phyloP scores from a whole-genome alignment of 495 filamentous ascomycete species.

The Hypoxylon subgilvum region DNA sequence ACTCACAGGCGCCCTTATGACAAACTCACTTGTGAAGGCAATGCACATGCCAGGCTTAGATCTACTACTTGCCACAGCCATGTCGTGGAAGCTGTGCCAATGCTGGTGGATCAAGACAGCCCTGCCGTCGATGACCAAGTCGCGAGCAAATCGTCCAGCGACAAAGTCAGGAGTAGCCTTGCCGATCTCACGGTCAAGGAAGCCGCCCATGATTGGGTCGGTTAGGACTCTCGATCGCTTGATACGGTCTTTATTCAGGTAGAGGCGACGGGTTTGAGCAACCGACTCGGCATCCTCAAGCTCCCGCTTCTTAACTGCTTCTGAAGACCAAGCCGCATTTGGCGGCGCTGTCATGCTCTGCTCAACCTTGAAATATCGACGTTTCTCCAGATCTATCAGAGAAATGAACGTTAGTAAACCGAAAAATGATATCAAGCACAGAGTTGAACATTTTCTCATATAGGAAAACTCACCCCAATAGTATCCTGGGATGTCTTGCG shows the following conservation, averaged over 20 bases:
- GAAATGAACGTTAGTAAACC: not conserved
- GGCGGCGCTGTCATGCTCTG: conserved; percentile 42
- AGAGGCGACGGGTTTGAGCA: not conserved
- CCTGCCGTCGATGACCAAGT: conserved; percentile 17
- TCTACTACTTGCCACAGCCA: no score
- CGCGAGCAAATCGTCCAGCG: conserved; percentile 28
- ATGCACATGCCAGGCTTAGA: conserved; percentile 39
- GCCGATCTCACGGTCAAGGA: conserved; percentile 37
- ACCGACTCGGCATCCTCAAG: conserved; percentile 25
- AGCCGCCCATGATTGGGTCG: conserved; percentile 34
- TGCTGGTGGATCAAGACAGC: not conserved
- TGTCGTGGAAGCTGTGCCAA: no score
- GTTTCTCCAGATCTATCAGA: conserved; percentile 47
- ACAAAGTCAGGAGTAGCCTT: conserved; percentile 21
- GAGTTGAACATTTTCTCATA: not conserved
- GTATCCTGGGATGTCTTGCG: conserved; percentile 12
- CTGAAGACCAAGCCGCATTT: conserved; percentile 43
- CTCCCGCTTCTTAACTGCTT: conserved; percentile 49
- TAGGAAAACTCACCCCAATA: conserved; percentile 28
- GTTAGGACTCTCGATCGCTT: conserved; percentile 22
- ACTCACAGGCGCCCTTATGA: not conserved
- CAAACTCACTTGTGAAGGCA: conserved; percentile 41
- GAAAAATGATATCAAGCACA: not conserved
- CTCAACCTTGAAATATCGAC: conserved; percentile 59
- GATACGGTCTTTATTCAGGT: conserved; percentile 30